These are phyloP conservation scores for Trapa incisa DNA, from an alignment of 345 rosid species.

Conservation along the genomic window DNA sequence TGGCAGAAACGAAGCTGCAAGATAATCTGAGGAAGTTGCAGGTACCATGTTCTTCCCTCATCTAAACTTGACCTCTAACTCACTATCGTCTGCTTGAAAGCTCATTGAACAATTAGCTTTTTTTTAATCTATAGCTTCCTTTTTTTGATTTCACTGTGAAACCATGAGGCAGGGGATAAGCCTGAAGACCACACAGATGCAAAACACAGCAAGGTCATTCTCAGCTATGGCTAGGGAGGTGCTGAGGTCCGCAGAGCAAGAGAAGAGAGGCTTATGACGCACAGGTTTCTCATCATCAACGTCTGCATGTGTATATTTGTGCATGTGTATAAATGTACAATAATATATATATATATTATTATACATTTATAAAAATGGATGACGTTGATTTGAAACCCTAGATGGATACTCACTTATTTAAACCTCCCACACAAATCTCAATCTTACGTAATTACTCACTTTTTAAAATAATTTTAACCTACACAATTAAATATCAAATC, in stretches of 20 bases:
- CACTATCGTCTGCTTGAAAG: not conserved
- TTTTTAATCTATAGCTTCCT: not conserved
- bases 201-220: conserved; percentile 74
- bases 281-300: not conserved
- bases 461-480: no score
- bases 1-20: conserved; percentile 80
- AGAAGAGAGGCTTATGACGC: conserved; percentile 27
- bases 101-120: not conserved
- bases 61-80: not conserved
- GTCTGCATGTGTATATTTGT: no score
- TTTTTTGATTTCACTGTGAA: not conserved
- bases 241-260: conserved; percentile 52
- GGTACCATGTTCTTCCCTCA: conserved; percentile 23
- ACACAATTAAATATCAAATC: no score
- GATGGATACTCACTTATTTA: no score
- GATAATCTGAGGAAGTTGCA: conserved; percentile 63
- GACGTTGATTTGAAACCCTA: no score
- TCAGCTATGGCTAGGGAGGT: conserved; percentile 73
- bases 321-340: no score
- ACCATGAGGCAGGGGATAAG: conserved; percentile 48
- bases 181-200: conserved; percentile 62
- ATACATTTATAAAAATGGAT: no score
- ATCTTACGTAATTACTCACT: no score
- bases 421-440: no score
- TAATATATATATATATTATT: no score